These are phyloP conservation scores for Raphanus raphanistrum DNA, from an alignment of 345 rosid species.

Conservation along the genomic window DNA sequence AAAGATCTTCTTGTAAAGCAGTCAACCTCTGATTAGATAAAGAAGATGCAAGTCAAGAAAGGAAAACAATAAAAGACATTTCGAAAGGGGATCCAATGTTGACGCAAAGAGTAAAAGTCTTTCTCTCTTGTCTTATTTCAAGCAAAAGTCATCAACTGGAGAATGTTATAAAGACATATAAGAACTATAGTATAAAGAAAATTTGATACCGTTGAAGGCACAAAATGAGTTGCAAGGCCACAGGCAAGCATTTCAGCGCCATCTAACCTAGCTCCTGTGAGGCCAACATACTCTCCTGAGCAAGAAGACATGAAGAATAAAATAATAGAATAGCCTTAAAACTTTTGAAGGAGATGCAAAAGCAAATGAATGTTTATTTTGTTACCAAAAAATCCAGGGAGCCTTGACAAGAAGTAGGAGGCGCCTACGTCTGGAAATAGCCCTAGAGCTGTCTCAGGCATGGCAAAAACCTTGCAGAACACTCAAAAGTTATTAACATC, in stretches of 20 bases:
- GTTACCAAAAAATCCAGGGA: conserved; percentile 83
- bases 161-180: not conserved
- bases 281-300: conserved; percentile 82
- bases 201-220: conserved; percentile 56
- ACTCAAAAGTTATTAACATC: conserved; percentile 10
- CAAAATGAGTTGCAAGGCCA: conserved; percentile 91
- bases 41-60: not conserved
- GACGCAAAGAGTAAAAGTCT: too few species aligned
- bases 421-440: conserved; percentile 91
- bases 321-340: not conserved
- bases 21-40: conserved; percentile 46
- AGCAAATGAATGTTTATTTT: not conserved
- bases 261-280: conserved; percentile 72
- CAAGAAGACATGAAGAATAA: not conserved
- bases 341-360: not conserved
- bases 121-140: too few species aligned
- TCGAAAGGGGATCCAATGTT: not conserved
- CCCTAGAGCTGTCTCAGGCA: conserved; percentile 84
- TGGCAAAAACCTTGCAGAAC: conserved; percentile 65
- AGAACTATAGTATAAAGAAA: not conserved
- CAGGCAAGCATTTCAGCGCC: conserved; percentile 88
- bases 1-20: conserved; percentile 57
- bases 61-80: not conserved
- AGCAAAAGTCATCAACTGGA: not conserved
- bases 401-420: conserved; percentile 81